Evolutionary conservation across 371 early-diverging fungal genomes (phyloP).

Genomic region (Entomophthora muscae): DNA sequence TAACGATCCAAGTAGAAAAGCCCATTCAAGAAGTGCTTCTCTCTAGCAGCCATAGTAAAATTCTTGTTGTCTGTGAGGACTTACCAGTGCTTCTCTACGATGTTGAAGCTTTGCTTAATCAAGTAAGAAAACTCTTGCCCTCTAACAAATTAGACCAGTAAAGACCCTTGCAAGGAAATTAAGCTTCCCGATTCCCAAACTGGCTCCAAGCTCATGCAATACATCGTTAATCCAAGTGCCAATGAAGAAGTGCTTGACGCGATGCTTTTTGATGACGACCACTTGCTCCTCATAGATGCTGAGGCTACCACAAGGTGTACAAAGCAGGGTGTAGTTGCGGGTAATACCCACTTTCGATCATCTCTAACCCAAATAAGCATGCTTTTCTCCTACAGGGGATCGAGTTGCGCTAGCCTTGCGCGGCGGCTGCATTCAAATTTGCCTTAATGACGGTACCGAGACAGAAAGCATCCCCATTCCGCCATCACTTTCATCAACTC

Average conservation of each 20-base stretch:
- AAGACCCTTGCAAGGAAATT: not conserved
- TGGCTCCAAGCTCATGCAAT: not conserved
- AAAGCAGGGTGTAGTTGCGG: not conserved
- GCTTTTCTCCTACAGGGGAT: not conserved
- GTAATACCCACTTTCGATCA: not conserved
- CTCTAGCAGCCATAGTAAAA: not conserved
- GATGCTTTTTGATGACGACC: not conserved
- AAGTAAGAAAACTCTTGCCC: not conserved
- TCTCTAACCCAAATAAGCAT: not conserved
- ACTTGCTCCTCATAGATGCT: not conserved
- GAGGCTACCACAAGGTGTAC: not conserved
- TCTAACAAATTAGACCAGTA: not conserved
- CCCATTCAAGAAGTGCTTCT: not conserved
- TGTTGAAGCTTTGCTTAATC: not conserved
- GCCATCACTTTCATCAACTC: not conserved
- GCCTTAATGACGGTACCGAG: not conserved
- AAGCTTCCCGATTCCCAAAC: not conserved
- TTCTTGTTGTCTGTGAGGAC: not conserved
- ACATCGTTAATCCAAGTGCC: not conserved
- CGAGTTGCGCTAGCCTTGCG: not conserved
- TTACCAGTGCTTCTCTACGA: not conserved
- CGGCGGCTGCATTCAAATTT: not conserved
- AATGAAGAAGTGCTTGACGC: not conserved
- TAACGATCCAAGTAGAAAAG: not conserved
- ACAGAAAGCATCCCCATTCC: not conserved